phyloP scores from a whole-genome alignment of 495 filamentous ascomycete species.

The Alectoria sarmentosa region DNA sequence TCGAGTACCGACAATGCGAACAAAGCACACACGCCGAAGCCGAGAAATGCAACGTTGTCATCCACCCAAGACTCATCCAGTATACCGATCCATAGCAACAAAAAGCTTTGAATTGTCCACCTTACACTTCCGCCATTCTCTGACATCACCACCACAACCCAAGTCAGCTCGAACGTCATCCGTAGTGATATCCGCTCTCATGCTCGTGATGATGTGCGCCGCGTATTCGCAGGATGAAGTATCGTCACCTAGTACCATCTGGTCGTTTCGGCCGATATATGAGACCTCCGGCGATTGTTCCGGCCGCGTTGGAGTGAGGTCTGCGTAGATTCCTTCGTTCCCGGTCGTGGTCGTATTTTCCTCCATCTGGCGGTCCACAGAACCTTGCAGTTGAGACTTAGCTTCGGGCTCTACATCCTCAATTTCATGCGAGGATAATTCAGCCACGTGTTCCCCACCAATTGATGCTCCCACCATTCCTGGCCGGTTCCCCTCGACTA shows the following conservation, averaged over 20 bases:
- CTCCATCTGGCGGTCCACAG: neutral
- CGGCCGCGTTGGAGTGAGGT: neutral
- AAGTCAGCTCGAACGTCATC: conserved; percentile 37
- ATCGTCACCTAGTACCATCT: conserved; percentile 9
- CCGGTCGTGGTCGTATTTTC: neutral
- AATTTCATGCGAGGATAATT: neutral
- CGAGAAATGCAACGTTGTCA: neutral
- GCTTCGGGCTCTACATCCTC: neutral
- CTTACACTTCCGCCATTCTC: conserved; percentile 31
- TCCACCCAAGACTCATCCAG: neutral
- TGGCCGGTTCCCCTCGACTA: neutral
- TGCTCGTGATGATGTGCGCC: conserved; percentile 28
- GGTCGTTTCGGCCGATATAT: neutral
- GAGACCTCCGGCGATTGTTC: neutral
- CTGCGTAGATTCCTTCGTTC: neutral
- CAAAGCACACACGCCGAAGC: neutral
- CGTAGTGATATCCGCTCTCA: conserved; percentile 29
- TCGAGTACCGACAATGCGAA: neutral
- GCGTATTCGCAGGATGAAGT: conserved; percentile 29
- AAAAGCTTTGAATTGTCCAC: conserved; percentile 40
- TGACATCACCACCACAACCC: conserved; percentile 29
- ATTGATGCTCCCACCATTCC: neutral
- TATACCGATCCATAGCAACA: conserved; percentile 33
- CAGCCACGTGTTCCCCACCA: neutral
- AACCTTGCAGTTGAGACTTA: neutral